Conservation (phyloP, 495 filamentous ascomycete genomes). For the Barbatosphaeria neglecta region DNA sequence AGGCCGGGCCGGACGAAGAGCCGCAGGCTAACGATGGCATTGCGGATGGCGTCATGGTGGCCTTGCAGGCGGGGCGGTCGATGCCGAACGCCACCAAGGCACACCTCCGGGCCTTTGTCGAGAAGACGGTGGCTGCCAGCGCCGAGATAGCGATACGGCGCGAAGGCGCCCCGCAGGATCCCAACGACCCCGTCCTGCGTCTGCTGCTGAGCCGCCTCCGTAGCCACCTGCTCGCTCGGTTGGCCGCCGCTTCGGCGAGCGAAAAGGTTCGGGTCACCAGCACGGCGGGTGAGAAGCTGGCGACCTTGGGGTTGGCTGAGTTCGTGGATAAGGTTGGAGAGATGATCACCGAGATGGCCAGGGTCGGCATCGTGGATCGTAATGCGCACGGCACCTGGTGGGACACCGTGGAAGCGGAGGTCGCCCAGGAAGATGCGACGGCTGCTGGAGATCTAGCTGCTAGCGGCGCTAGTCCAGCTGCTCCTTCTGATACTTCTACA, state of each 20-base stretch:
- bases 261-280: slow-evolving; percentile 74
- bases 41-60: slow-evolving; percentile 57
- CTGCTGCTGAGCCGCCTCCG: slow-evolving; percentile 66
- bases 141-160: slow-evolving; percentile 14
- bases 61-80: slow-evolving; percentile 65
- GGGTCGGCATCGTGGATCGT: slow-evolving; percentile 69
- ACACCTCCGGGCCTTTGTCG: slow-evolving; percentile 42
- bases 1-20: slow-evolving; percentile 25
- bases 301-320: slow-evolving; percentile 70
- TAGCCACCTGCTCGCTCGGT: slow-evolving; percentile 61
- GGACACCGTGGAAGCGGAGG: slow-evolving; percentile 49
- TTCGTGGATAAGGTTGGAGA: slow-evolving; percentile 77
- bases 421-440: slow-evolving; percentile 18
- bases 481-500: no score
- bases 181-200: slow-evolving; percentile 69
- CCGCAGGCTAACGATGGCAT: slow-evolving; percentile 44
- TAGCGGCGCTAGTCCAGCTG: background rate
- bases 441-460: background rate
- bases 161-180: slow-evolving; percentile 22
- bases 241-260: slow-evolving; percentile 63
- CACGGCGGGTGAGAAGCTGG: slow-evolving; percentile 72
- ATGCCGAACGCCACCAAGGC: slow-evolving; percentile 59
- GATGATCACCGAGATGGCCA: slow-evolving; percentile 66
- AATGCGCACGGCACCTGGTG: slow-evolving; percentile 70
- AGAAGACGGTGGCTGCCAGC: slow-evolving; percentile 36